phyloP scores from a whole-genome alignment of 192 early-diverging fungal genomes.

The Coemansia asiatica region DNA sequence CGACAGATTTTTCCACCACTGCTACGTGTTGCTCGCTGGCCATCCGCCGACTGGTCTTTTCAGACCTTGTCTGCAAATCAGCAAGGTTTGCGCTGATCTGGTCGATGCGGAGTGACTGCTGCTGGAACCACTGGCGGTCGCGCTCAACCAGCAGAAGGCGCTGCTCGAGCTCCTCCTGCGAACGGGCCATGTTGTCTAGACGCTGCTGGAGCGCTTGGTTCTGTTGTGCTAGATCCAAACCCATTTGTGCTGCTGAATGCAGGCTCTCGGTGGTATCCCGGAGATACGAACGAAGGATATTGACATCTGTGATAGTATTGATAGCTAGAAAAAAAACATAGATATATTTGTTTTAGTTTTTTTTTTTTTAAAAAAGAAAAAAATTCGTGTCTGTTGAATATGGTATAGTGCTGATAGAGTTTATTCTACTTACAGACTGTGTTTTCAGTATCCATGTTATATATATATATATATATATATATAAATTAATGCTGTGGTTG shows the following conservation, averaged over 20 bases:
- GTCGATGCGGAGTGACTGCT: constrained; percentile 49
- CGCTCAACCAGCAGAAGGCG: constrained; percentile 36
- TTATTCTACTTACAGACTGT: background rate
- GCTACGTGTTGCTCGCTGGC: constrained; percentile 10
- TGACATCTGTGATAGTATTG: constrained; percentile 22
- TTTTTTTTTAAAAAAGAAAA: no score
- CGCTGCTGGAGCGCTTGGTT: constrained; percentile 32
- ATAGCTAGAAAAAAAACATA: constrained; percentile 16
- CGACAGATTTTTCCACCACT: constrained; percentile 7
- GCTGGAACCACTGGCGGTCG: constrained; percentile 50
- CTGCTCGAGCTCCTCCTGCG: constrained; percentile 31
- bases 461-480: no score
- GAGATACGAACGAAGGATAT: constrained; percentile 27
- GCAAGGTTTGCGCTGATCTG: constrained; percentile 26
- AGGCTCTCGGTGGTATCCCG: constrained; percentile 39
- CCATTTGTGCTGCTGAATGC: constrained; percentile 43
- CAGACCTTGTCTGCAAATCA: constrained; percentile 22
- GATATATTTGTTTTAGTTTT: background rate
- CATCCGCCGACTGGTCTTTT: constrained; percentile 7
- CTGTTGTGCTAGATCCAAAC: constrained; percentile 39
- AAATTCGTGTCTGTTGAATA: no score
- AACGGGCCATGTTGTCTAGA: constrained; percentile 15
- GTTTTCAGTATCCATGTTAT: background rate
- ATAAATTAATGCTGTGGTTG: background rate
- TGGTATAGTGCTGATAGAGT: background rate